Conservation (phyloP, 139 green algal genomes). For the Coccomyxa sp. region DNA sequence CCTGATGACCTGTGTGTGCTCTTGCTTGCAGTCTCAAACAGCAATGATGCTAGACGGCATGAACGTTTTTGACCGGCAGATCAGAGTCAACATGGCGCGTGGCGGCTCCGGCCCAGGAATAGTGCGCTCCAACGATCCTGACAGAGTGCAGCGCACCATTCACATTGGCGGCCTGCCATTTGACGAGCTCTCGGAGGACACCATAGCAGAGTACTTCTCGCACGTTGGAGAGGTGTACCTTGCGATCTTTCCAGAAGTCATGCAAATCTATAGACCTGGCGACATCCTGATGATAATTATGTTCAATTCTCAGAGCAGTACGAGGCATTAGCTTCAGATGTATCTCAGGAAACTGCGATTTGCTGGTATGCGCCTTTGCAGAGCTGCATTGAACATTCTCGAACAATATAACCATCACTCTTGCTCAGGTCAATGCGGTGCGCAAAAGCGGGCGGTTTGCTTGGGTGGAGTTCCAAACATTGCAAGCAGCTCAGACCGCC, state of each 20-base stretch:
- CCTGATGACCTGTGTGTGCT: background rate
- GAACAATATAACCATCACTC: too few species aligned
- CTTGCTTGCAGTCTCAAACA: slow-evolving; percentile 10
- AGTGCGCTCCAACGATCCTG: slow-evolving; percentile 25
- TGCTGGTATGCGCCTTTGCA: too few species aligned
- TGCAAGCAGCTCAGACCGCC: slow-evolving; percentile 21
- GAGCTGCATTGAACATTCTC: background rate
- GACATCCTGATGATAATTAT: too few species aligned
- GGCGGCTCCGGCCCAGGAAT: slow-evolving; percentile 19
- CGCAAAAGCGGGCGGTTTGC: slow-evolving; percentile 34
- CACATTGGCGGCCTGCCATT: slow-evolving; percentile 37
- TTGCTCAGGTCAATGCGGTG: slow-evolving; percentile 28
- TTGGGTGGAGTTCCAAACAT: slow-evolving; percentile 36
- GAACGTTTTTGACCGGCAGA: slow-evolving; percentile 25
- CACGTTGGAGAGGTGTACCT: slow-evolving; percentile 30
- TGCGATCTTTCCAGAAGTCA: too few species aligned
- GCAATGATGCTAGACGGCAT: slow-evolving; percentile 39
- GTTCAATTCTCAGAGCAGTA: background rate
- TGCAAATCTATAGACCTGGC: background rate
- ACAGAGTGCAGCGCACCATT: slow-evolving; percentile 35
- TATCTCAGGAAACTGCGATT: too few species aligned
- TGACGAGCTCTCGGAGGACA: slow-evolving; percentile 29
- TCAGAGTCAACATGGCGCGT: slow-evolving; percentile 26
- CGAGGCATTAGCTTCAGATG: background rate
- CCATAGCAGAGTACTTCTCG: slow-evolving; percentile 34